Evolutionary conservation across 192 early-diverging fungal species (phyloP), one percentile per base, ranked within the genome.

Genomic region (Coemansia sp.): DNA sequence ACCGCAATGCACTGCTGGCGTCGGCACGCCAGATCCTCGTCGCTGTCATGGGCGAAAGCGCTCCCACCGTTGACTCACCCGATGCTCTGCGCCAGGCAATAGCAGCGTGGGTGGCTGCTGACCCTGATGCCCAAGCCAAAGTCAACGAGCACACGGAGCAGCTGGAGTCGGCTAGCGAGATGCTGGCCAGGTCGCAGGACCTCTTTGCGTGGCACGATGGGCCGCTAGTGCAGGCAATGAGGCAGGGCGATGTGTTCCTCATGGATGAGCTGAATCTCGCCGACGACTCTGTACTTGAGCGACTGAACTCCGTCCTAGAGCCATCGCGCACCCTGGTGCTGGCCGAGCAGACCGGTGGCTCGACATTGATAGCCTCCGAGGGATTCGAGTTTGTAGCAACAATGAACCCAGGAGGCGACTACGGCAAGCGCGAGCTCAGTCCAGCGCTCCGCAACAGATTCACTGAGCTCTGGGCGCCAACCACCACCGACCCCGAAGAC

Each of bases 341-440:
- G 18, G 94, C 95, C 18, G 97, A 99, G 75, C 94, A 96, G 60
- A 90, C 90, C 18, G 88, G 91, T 20, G 73, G 66, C 0, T 63
- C 75, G 2, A 86, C 90, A 34, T 78, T 96, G 55, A 74, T 76
- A 9, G 95, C 86, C 0, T 72, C 64, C 7, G 73, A 81, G 5
- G 87, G 86, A 9, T 99, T 99, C 80, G 88, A 89, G 57, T 97
- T 99, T 76, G 77, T 97, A 14, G 95, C 97, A 2, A 99, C 97
- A 3, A 99, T 99, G 97, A 99, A 99, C 77, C 97, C 97, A 4
- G 97, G 97, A 37, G 97, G 97, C 46, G 97, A 99, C 75, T 97
- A 95, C 73, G 97, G 97, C 40, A 99, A 99, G 80, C 96, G 96
- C 69, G 97, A 99, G 74, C 86, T 99, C 14, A 94, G 92, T 10